phyloP scores from a whole-genome alignment of 1,284 basidiomycete species.

The Rhizoctonia solani region DNA sequence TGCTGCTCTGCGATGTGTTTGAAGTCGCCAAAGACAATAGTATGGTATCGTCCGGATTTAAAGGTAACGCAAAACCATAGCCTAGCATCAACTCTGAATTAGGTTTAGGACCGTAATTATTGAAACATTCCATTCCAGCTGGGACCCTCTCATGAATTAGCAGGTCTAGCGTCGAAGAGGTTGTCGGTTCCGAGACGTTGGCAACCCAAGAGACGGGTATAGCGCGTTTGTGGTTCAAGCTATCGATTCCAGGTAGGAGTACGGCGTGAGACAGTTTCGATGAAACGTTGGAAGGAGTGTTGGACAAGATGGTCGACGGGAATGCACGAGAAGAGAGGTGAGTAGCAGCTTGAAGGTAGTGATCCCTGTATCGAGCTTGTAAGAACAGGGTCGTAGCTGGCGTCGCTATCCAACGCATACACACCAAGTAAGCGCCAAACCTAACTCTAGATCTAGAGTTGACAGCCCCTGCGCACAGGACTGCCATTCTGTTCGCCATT shows the following conservation, averaged over 20 bases:
- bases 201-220: slow-evolving; percentile 81
- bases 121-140: slow-evolving; percentile 70
- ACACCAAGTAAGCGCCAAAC: slow-evolving; percentile 67
- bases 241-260: slow-evolving; percentile 82
- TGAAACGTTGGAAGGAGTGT: slow-evolving; percentile 56
- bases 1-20: slow-evolving; percentile 45
- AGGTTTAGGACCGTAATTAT: slow-evolving; percentile 85
- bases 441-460: slow-evolving; percentile 51
- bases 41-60: slow-evolving; percentile 84
- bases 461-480: slow-evolving; percentile 53
- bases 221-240: slow-evolving; percentile 76
- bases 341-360: slow-evolving; percentile 70
- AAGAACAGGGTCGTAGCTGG: too few species aligned
- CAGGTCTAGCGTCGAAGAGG: slow-evolving; percentile 42
- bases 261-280: slow-evolving; percentile 63
- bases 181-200: slow-evolving; percentile 45
- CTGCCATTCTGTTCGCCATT: slow-evolving; percentile 65
- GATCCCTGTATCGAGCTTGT: slow-evolving; percentile 62
- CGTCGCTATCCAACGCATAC: slow-evolving; percentile 41
- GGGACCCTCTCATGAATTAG: slow-evolving; percentile 54
- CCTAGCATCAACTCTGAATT: slow-evolving; percentile 86
- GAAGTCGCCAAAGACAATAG: slow-evolving; percentile 68
- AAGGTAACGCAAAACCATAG: slow-evolving; percentile 79
- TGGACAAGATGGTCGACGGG: slow-evolving; percentile 75
- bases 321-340: slow-evolving; percentile 87